Conservation (phyloP, 2,329 filamentous ascomycete genomes). For the Scortechinia acanthostroma region DNA sequence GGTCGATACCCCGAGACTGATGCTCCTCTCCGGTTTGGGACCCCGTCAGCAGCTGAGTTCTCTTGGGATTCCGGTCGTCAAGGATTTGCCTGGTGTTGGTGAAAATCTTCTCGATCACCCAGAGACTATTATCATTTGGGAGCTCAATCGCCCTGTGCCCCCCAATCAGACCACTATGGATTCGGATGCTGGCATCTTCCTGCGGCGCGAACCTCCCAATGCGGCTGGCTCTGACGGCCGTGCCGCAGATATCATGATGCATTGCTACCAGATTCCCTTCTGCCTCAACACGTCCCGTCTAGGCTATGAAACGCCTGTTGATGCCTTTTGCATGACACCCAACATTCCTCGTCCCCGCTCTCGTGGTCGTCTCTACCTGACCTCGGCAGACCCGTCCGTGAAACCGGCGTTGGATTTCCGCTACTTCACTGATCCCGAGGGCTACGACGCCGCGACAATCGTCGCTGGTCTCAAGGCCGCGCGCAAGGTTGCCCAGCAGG, state of each 20-base stretch:
- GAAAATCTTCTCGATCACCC: conserved; percentile 55
- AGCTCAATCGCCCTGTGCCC: conserved; percentile 73
- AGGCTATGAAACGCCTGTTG: conserved; percentile 56
- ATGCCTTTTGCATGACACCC: conserved; percentile 88
- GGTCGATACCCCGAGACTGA: conserved; percentile 69
- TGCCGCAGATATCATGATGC: conserved; percentile 86
- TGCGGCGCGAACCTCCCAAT: conserved; percentile 69
- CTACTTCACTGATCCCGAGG: conserved; percentile 81
- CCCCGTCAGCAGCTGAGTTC: conserved; percentile 41
- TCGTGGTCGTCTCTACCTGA: conserved; percentile 71
- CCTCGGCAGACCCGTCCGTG: conserved; percentile 65
- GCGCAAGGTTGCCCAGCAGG: conserved; percentile 68
- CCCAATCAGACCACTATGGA: conserved; percentile 82
- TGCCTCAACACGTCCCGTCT: conserved; percentile 77
- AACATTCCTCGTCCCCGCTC: conserved; percentile 81
- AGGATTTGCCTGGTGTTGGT: conserved; percentile 50
- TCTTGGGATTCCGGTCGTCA: conserved; percentile 46
- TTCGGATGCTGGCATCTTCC: conserved; percentile 81
- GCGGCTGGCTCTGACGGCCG: conserved; percentile 65
- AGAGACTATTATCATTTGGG: conserved; percentile 60
- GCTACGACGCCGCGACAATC: conserved; percentile 76
- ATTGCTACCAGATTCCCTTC: conserved; percentile 94
- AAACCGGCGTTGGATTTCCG: conserved; percentile 83
- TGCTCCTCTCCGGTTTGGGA: conserved; percentile 49
- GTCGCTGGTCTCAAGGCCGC: conserved; percentile 72